Evolutionary conservation across 805 yeast genomes (phyloP), one percentile per base, ranked within the genome.

Genomic region (Pichia phayaonensis): DNA sequence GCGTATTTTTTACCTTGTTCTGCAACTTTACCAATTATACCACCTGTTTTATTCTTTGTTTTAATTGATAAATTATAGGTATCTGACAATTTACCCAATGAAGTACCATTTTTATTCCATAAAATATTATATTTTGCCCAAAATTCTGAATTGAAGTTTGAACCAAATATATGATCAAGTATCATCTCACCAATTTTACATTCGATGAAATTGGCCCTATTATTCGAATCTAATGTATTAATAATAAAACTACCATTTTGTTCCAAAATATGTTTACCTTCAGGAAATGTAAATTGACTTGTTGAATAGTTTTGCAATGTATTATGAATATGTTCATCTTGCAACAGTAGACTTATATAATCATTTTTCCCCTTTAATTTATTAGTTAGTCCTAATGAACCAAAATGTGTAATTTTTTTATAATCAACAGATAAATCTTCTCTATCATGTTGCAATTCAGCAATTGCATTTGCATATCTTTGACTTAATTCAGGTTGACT

Each of bases 231-330:
- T 53, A 76, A 72, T 0, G 81, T 75, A 53, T 74, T 77, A 10
- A 75, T 69, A 47, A 80, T 54, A 51, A 77, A 75, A 0, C 72
- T 73, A 10, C 83, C 84, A 31, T 72, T 59, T 57, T 79, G 83
- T 54, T 73, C 72, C 4, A 77, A 79, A 10, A 70, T 62, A 43
- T 65, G 73, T 1, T 64, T 55, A 26, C 63, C 55, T 26, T 67
- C 60, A n/a, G 53, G 56, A 40, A 64, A 54, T 55, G 74, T 79
- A 52, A 61, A 71, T 49, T 74, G 72, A 43, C 70, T 66, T 0
- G 80, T 79, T 11, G 78, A 79, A 57, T 67, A 73, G 39, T 72
- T 74, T 26, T 70, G 60, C 43, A 79, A 63, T 4, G 71, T 53
- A 6, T 58, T 61, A 16, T 56, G 39, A 5, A 47, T 58, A 11